Evolutionary conservation across 2,329 filamentous ascomycete genomes (phyloP).

Genomic region (Aureobasidium sp.): DNA sequence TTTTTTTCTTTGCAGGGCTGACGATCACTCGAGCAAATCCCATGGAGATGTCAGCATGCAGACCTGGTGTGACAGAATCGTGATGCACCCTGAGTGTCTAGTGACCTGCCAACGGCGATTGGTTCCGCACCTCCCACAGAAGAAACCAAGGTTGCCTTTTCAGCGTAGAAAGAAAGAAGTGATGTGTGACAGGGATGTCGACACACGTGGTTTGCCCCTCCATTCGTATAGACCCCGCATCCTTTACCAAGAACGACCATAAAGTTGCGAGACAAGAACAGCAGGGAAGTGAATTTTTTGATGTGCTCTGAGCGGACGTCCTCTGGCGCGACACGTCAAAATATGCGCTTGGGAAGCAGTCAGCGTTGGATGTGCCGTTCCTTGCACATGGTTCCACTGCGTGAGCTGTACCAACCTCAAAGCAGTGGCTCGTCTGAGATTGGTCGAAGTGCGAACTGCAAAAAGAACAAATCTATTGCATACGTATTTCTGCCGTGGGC

Average conservation of each 20-base stretch:
- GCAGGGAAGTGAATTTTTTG: background rate
- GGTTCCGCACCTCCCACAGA: background rate
- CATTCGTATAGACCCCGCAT: background rate
- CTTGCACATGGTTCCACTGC: constrained; percentile 3
- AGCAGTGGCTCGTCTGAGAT: background rate
- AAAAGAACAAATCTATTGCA: background rate
- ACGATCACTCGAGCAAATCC: background rate
- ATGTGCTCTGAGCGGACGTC: background rate
- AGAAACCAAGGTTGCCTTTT: background rate
- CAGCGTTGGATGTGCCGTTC: constrained; percentile 3
- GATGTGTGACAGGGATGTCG: background rate
- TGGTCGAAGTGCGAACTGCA: background rate
- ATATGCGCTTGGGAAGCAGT: constrained; percentile 1
- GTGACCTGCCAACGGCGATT: background rate
- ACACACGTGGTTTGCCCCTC: constrained; percentile 4
- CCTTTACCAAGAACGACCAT: background rate
- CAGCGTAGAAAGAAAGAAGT: background rate
- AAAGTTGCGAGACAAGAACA: background rate
- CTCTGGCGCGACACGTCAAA: background rate
- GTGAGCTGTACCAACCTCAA: background rate
- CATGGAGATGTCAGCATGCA: background rate
- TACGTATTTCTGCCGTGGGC: background rate
- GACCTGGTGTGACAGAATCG: background rate
- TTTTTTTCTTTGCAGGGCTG: background rate
- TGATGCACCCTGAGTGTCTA: background rate